phyloP scores from a whole-genome alignment of 768 basidiomycete genomes.

The Boletus vermiculosoides region DNA sequence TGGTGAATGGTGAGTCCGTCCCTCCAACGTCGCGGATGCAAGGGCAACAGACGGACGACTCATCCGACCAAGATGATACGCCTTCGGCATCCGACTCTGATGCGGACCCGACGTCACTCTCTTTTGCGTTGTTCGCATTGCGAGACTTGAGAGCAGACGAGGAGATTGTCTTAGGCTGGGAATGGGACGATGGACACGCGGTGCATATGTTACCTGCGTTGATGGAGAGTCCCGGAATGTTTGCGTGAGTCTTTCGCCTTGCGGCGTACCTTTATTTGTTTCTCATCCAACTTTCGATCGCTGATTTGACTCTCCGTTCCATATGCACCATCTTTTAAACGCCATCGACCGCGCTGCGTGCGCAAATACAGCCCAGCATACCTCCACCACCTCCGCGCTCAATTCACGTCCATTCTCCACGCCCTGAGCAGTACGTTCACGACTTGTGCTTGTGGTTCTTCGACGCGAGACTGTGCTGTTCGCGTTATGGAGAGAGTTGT shows the following conservation, averaged over 20 bases:
- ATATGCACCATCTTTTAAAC: not conserved
- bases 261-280: not conserved
- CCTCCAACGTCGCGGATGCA: slow-evolving; percentile 7
- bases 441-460: slow-evolving; percentile 70
- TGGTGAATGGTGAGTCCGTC: slow-evolving; percentile 9
- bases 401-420: slow-evolving; percentile 70
- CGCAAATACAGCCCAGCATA: slow-evolving; percentile 42
- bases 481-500: slow-evolving; percentile 67
- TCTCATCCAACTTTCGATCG: not conserved
- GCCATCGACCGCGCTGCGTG: not conserved
- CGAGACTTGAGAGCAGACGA: slow-evolving; percentile 73
- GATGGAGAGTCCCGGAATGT: slow-evolving; percentile 53
- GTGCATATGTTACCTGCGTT: slow-evolving; percentile 76
- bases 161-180: slow-evolving; percentile 90
- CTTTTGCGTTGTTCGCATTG: slow-evolving; percentile 80
- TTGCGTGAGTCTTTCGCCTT: slow-evolving; percentile 48
- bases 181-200: slow-evolving; percentile 93
- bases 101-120: slow-evolving; percentile 41
- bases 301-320: slow-evolving; percentile 8
- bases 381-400: slow-evolving; percentile 53
- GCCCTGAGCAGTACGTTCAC: slow-evolving; percentile 69
- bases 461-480: slow-evolving; percentile 60
- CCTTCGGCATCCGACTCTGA: slow-evolving; percentile 18
- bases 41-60: slow-evolving; percentile 12
- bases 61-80: slow-evolving; percentile 20